These are phyloP conservation scores for Mucor piriformis DNA, from an alignment of 371 early-diverging fungal genomes.

Conservation along the genomic window DNA sequence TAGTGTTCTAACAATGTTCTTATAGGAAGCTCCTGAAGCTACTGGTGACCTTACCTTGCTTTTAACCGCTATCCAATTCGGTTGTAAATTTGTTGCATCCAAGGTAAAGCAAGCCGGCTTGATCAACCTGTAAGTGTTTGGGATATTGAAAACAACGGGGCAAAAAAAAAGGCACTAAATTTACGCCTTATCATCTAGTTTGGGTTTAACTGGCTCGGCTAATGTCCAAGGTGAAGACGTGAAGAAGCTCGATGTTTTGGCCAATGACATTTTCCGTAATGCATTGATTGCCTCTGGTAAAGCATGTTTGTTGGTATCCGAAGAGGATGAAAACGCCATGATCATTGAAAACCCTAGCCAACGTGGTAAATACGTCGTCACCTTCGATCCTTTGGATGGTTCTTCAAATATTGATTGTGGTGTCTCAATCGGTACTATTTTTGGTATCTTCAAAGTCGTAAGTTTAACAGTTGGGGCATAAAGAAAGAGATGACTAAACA, in stretches of 20 bases:
- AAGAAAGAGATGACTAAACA: too few relatives aligned
- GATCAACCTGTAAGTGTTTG: conserved; percentile 82
- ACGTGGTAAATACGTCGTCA: conserved; percentile 93
- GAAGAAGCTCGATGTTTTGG: conserved; percentile 95
- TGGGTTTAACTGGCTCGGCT: conserved; percentile 84
- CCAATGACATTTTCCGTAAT: conserved; percentile 98
- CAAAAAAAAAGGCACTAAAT: neutral
- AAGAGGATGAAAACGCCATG: conserved; percentile 95
- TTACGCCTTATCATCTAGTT: conserved; percentile 38
- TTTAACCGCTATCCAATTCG: conserved; percentile 88
- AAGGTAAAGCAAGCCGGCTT: conserved; percentile 96
- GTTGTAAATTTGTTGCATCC: conserved; percentile 97
- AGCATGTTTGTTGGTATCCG: conserved; percentile 91
- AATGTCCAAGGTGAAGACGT: conserved; percentile 96
- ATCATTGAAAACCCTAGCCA: conserved; percentile 71
- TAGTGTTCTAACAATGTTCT: neutral
- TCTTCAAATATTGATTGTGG: conserved; percentile 98
- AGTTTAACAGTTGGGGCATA: too few relatives aligned
- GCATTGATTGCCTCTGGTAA: conserved; percentile 90
- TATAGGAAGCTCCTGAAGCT: conserved; percentile 73
- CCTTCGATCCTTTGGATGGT: conserved; percentile 98
- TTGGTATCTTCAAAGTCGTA: conserved; percentile 94
- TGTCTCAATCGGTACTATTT: conserved; percentile 97
- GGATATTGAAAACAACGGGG: neutral
- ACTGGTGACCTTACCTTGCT: conserved; percentile 94